Base-by-base conservation (phyloP, 768 basidiomycete species). In the Dioszegia hungarica region DNA sequence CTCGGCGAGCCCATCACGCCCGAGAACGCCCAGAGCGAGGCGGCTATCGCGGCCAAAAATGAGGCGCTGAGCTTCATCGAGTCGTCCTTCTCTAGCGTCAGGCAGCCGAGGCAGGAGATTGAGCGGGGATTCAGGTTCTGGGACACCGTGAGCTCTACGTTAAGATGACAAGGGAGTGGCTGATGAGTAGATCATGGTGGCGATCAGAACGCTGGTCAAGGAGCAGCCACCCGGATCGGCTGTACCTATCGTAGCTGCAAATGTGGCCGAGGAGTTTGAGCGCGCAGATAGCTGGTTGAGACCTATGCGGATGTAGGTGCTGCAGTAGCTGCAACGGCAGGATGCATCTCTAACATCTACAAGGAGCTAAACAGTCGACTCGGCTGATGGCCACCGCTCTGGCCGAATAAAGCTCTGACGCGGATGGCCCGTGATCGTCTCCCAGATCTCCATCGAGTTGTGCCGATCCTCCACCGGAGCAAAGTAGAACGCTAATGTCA, bases 71-170 rank as follows among this genome's bases (percentile, higher is more conserved):
- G 87, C 61, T 86, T 94, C 65, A 88, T 93, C 73, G 92, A 97
- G 68, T 88, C 92, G 72, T 91, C 89, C 54, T 97, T 98, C 81
- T 67, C 66, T 19, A 91, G 89, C 20, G 89, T 99, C 65, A 94
- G 92, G 80, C 76, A 70, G 56, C 90, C 93, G 3, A 85, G 86
- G 78, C 79, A 79, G 59, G 94, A 98, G 81, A 88, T 99, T 57
- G 91, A 95, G 77, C 80, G 94, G 47, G 94, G 94, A 5, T 97
- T 99, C 81, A 81, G 94, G 70, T 99, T 98, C 81, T 99, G 94
- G 94, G 91, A 97, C 75, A 82, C 93, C 77, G 93, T 95, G 73
- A 79, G 91, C 84, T 12, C 12, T 5, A 31, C 2, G 6, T 11
- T 15, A 29, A 15, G n/a, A n/a, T n/a, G n/a, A n/a, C n/a, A n/a